These are phyloP conservation scores for Leccinum pachyderme DNA, from an alignment of 1,284 basidiomycete genomes.

Conservation along the genomic window DNA sequence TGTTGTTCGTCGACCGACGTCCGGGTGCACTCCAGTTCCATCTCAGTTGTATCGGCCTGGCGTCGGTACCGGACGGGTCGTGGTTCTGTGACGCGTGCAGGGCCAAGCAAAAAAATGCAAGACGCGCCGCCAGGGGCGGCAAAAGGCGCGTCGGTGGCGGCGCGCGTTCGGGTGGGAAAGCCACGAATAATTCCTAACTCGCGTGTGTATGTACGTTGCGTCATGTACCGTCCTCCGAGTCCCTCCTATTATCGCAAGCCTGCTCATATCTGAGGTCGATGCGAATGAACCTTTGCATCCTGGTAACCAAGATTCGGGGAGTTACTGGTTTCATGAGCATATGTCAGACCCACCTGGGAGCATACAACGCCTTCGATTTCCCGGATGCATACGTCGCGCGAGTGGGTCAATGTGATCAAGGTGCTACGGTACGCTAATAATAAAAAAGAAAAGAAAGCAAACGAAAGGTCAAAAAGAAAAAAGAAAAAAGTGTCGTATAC, in stretches of 20 bases:
- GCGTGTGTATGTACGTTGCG: neutral
- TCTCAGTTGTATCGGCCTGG: conserved; percentile 74
- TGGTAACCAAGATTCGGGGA: too few relatives aligned
- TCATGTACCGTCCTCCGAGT: conserved; percentile 10
- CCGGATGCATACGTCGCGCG: neutral
- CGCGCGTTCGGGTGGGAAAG: conserved; percentile 32
- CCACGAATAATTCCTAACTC: conserved; percentile 32
- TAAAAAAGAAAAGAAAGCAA: neutral
- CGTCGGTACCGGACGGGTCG: conserved; percentile 67
- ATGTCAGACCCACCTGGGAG: neutral
- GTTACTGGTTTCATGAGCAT: too few relatives aligned
- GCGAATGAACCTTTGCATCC: too few relatives aligned
- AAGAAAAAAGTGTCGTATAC: neutral
- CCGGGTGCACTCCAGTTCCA: conserved; percentile 65
- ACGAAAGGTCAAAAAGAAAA: neutral
- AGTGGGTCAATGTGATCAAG: neutral
- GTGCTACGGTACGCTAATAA: neutral
- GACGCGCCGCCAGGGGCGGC: conserved; percentile 32
- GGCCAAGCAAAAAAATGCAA: conserved; percentile 44
- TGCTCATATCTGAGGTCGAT: neutral
- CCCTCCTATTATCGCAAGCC: conserved; percentile 21
- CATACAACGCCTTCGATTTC: neutral
- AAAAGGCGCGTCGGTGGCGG: conserved; percentile 38
- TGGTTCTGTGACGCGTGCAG: conserved; percentile 82
- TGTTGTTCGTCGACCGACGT: conserved; percentile 9